These are phyloP conservation scores for Coniophora puteana DNA, from an alignment of 1,284 basidiomycete genomes.

Conservation along the genomic window DNA sequence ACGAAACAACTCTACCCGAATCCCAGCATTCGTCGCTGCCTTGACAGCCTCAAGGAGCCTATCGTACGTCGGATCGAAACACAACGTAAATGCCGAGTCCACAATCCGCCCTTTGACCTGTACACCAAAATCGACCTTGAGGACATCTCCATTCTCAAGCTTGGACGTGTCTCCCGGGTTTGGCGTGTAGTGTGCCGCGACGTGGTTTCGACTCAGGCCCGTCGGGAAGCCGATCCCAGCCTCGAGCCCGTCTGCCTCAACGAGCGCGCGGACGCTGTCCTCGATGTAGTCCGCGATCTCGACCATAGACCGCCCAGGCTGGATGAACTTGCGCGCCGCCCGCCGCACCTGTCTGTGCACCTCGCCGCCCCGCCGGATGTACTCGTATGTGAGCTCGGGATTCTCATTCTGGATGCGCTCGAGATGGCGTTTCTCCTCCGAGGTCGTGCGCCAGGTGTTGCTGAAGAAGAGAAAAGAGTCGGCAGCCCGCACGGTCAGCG, in stretches of 20 bases:
- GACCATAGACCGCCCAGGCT: constrained; percentile 93
- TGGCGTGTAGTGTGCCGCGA: constrained; percentile 96
- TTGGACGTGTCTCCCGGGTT: constrained; percentile 93
- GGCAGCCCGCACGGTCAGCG: constrained; percentile 6
- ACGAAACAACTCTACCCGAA: constrained; percentile 48
- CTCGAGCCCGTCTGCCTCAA: constrained; percentile 88
- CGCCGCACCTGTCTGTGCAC: constrained; percentile 93
- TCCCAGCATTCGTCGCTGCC: constrained; percentile 90
- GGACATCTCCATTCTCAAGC: constrained; percentile 79
- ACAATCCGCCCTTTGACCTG: constrained; percentile 94
- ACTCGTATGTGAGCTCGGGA: constrained; percentile 80
- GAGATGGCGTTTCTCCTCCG: constrained; percentile 84
- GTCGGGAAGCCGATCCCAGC: constrained; percentile 96
- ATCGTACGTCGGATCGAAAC: constrained; percentile 88
- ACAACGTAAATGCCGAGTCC: constrained; percentile 95
- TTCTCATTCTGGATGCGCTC: constrained; percentile 80
- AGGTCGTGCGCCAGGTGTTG: constrained; percentile 84
- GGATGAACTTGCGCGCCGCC: constrained; percentile 81
- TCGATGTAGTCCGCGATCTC: constrained; percentile 96
- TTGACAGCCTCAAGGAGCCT: constrained; percentile 88
- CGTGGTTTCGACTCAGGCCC: constrained; percentile 90
- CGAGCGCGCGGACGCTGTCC: constrained; percentile 84
- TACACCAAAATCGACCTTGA: constrained; percentile 98
- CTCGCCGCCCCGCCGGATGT: constrained; percentile 90
- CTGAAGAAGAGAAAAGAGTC: constrained; percentile 35